Conservation (phyloP, 768 basidiomycete species). For the Amanita muscaria region DNA sequence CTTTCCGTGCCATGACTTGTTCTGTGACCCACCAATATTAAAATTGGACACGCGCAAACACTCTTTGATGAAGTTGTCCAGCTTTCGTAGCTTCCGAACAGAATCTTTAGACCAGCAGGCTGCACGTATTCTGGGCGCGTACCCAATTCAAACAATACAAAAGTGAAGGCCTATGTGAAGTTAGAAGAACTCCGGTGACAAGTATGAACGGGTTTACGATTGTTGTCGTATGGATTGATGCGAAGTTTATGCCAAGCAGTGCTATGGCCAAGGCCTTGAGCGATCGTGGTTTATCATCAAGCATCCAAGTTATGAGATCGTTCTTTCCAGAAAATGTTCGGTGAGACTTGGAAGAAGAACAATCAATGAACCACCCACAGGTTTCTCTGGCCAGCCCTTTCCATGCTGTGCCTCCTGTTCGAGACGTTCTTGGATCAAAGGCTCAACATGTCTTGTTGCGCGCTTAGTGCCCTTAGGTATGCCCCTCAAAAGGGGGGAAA, state of each 20-base stretch:
- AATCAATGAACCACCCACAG: too few species aligned
- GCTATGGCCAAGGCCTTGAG: constrained; percentile 21
- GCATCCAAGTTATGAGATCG: constrained; percentile 40
- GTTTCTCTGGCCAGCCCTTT: too few species aligned
- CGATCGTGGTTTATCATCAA: constrained; percentile 28
- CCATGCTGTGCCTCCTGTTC: too few species aligned
- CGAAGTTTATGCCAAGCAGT: constrained; percentile 28
- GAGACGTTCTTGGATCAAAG: too few species aligned
- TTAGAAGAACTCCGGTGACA: too few species aligned
- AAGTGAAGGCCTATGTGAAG: constrained; percentile 26
- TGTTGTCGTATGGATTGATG: constrained; percentile 33
- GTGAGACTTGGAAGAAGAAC: too few species aligned
- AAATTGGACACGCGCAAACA: constrained; percentile 22
- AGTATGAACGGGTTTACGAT: constrained; percentile 20
- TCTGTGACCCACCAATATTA: constrained; percentile 13
- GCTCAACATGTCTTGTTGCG: too few species aligned
- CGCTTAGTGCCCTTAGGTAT: too few species aligned
- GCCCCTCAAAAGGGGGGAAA: too few species aligned
- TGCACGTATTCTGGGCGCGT: constrained; percentile 22
- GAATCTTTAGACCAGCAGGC: constrained; percentile 22
- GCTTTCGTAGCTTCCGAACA: constrained; percentile 29
- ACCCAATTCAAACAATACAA: constrained; percentile 29
- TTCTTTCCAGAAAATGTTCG: too few species aligned
- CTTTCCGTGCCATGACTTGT: constrained; percentile 17
- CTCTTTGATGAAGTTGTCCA: constrained; percentile 41